phyloP scores from a whole-genome alignment of 2,329 filamentous ascomycete genomes.

The Sporothrix mexicana region DNA sequence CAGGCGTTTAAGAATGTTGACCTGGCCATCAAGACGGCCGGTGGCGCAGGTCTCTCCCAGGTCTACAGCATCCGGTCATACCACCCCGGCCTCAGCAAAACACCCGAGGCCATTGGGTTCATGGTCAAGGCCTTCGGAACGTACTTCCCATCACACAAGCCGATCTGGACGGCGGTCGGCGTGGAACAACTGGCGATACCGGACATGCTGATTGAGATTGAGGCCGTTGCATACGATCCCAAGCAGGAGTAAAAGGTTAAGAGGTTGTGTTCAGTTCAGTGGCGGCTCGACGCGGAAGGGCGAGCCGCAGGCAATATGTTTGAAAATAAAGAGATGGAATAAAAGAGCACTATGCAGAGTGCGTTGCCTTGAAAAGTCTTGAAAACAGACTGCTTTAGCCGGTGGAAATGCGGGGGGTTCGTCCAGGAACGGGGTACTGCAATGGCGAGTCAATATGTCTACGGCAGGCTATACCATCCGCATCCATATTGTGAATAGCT shows the following conservation, averaged over 20 bases:
- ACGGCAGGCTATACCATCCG: background rate
- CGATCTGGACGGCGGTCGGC: conserved; percentile 60
- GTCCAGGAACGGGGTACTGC: background rate
- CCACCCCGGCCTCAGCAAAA: conserved; percentile 48
- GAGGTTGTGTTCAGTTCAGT: background rate
- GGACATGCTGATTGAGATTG: conserved; percentile 64
- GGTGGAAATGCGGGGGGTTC: background rate
- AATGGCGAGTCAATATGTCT: background rate
- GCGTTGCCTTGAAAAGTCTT: background rate
- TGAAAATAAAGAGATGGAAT: background rate
- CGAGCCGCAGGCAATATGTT: background rate
- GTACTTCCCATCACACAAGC: conserved; percentile 59
- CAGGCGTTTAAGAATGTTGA: conserved; percentile 62
- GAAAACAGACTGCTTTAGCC: background rate
- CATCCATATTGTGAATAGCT: background rate
- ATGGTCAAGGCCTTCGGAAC: conserved; percentile 56
- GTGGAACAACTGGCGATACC: conserved; percentile 54
- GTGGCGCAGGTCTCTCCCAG: conserved; percentile 47
- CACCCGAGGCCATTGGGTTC: conserved; percentile 45
- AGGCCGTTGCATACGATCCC: conserved; percentile 41
- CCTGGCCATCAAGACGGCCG: conserved; percentile 52
- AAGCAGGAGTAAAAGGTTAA: background rate
- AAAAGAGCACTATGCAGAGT: background rate
- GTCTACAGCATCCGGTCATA: conserved; percentile 47
- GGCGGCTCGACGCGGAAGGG: background rate